Evolutionary conservation across 768 basidiomycete species (phyloP), one percentile per base, ranked within the genome.

Genomic region (Pleurotus sapidus): DNA sequence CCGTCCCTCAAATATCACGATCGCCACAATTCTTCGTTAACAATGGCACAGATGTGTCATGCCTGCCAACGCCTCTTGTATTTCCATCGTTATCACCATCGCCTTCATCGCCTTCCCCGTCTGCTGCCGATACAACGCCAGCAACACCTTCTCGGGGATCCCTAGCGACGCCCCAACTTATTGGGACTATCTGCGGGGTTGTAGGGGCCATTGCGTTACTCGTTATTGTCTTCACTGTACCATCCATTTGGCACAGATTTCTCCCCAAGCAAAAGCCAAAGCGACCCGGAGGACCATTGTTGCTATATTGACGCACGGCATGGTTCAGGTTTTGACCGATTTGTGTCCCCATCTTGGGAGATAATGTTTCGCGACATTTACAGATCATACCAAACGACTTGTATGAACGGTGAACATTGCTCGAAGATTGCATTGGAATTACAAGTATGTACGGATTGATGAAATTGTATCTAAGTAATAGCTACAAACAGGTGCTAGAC

Each of bases 1-100:
- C 49, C 5, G 23, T 42, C 25, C 63, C 59, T 5, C 57, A 69
- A 23, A 59, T 58, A 18, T 62, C 63, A 9, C 59, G 64, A 15
- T 71, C 73, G 2, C 34, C 61, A 15, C 65, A 66, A 3, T 74
- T 76, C 60, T 70, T 68, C 48, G 70, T 77, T 25, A 38, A 40
- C 23, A 66, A 59, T 34, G 62, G 64, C 24, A 48, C 58, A 11
- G 60, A 68, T 59, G 57, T 58, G 3, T 43, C 34, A 30, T 72
- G 72, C 56, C 49, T 70, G 49, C 49, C 51, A 14, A 11, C 4
- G 9, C 18, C 56, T 39, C n/a, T 23, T 15, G 18, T 47, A 14
- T 50, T 30, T 20, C 8, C 59, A 27, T 45, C 56, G 7, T 34
- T 58, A 9, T 12, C 57, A 15, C 7, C 56, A 7, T 40, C 57